Evolutionary conservation across 345 rosid species (phyloP), one percentile per base, ranked within the genome.

Genomic region (Heritiera littoralis): DNA sequence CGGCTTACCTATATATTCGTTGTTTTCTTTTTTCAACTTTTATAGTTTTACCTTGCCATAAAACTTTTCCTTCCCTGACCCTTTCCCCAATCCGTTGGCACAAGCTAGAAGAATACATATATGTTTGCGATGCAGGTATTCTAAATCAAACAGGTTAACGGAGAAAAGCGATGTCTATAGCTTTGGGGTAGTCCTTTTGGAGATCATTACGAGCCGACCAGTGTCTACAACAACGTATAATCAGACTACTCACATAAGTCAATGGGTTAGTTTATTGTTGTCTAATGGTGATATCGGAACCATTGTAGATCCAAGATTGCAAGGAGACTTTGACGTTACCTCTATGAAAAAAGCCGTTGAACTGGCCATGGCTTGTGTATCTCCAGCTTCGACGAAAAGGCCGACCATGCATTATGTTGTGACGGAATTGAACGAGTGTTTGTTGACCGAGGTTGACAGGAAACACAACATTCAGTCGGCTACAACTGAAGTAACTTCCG

Each of bases 91-190:
- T 40, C 43, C 38, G 3, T 35, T 35, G 38, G 38, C 38, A 35
- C 3, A 3, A 40, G 0, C 5, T 40, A 40, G 5, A 3, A 9
- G 10, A 43, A 46, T 7, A 46, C 8, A 46, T 8, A 48, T 7
- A 45, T 45, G 10, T 40, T 40, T 40, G 5, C 43, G 13, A 55
- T 56, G 76, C 79, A 88, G 88, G 64, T 80, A 74, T 78, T 77
- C 80, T 18, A 46, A 66, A 68, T 83, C 84, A 0, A 74, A 77
- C 40, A 86, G 86, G 79, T 64, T 89, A 17, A 88, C 83, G 0
- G 81, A 86, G 84, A 89, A 86, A 69, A 91, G 89, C 43, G 92
- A 89, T 79, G 89, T 91, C 28, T 89, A 86, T 74, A 87, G 90
- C 80, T 91, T 87, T n/a, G 91, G 93, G 15, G 84, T 91, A 55